Evolutionary conservation across 352 stramenopile genomes (phyloP).

Genomic region (Aphanomyces invadans): DNA sequence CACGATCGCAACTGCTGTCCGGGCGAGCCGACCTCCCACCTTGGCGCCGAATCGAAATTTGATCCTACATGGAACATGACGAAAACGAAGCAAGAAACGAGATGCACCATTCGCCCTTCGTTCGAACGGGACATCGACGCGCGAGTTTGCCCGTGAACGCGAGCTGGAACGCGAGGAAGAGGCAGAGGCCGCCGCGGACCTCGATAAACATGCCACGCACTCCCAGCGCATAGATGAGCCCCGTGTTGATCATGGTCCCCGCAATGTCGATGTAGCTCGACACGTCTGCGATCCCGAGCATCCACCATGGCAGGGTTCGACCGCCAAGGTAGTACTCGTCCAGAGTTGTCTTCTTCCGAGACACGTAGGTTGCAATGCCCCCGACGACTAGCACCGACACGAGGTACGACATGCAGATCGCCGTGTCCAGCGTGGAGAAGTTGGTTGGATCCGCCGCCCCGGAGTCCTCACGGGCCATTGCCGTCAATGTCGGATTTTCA

Average conservation of each 20-base stretch:
- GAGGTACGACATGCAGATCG: constrained; percentile 47
- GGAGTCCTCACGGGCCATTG: background rate
- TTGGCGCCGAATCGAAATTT: constrained; percentile 66
- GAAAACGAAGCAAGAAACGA: background rate
- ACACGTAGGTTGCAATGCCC: constrained; percentile 47
- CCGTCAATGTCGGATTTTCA: background rate
- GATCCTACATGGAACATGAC: constrained; percentile 40
- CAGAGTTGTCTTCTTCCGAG: constrained; percentile 26
- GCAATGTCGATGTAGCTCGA: constrained; percentile 83
- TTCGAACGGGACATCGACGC: constrained; percentile 65
- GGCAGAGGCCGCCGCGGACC: constrained; percentile 61
- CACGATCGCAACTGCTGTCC: constrained; percentile 62
- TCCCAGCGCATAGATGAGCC: constrained; percentile 69
- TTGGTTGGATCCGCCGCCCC: background rate
- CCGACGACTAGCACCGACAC: constrained; percentile 55
- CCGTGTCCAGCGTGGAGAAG: constrained; percentile 35
- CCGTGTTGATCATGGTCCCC: constrained; percentile 80
- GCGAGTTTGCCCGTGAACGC: constrained; percentile 74
- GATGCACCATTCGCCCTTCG: constrained; percentile 58
- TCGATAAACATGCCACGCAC: constrained; percentile 82
- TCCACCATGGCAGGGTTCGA: constrained; percentile 60
- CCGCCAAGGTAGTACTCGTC: constrained; percentile 74
- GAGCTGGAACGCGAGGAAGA: constrained; percentile 74
- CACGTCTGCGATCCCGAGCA: constrained; percentile 62
- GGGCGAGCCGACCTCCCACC: constrained; percentile 43